These are phyloP conservation scores for Cladobotryum protrusum DNA, from an alignment of 2,329 filamentous ascomycete genomes.

Conservation along the genomic window DNA sequence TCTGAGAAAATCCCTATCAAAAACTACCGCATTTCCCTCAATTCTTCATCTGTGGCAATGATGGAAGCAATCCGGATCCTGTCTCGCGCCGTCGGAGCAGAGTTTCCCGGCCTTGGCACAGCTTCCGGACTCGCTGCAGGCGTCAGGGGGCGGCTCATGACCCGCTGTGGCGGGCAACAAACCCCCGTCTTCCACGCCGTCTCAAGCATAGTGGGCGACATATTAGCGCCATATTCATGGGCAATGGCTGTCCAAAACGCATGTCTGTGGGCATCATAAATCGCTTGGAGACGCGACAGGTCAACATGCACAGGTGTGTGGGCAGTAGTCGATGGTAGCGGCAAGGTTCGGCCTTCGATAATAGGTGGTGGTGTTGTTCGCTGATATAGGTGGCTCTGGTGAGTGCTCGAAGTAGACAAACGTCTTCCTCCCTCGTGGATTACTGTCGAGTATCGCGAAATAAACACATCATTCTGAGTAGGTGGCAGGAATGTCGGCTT, in stretches of 20 bases:
- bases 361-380: conserved; percentile 31
- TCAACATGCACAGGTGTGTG: conserved; percentile 46
- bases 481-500: conserved; percentile 54
- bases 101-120: conserved; percentile 31
- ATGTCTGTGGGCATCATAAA: conserved; percentile 64
- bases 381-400: conserved; percentile 16
- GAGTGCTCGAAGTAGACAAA: conserved; percentile 36
- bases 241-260: conserved; percentile 70
- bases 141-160: conserved; percentile 43
- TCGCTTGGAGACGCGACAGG: conserved; percentile 57
- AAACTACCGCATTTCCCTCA: neutral
- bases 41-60: conserved; percentile 24
- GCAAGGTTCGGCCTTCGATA: conserved; percentile 52
- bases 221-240: conserved; percentile 61
- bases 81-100: conserved; percentile 31
- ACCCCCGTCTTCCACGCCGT: conserved; percentile 58
- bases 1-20: no score
- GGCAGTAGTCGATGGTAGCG: conserved; percentile 27
- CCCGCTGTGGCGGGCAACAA: conserved; percentile 31
- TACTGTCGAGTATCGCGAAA: conserved; percentile 35
- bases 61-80: conserved; percentile 59
- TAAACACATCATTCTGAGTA: conserved; percentile 29
- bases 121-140: conserved; percentile 46
- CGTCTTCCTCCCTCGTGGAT: conserved; percentile 40
- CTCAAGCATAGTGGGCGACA: conserved; percentile 58